phyloP scores from a whole-genome alignment of 805 yeast species.

The Candida insectorum region DNA sequence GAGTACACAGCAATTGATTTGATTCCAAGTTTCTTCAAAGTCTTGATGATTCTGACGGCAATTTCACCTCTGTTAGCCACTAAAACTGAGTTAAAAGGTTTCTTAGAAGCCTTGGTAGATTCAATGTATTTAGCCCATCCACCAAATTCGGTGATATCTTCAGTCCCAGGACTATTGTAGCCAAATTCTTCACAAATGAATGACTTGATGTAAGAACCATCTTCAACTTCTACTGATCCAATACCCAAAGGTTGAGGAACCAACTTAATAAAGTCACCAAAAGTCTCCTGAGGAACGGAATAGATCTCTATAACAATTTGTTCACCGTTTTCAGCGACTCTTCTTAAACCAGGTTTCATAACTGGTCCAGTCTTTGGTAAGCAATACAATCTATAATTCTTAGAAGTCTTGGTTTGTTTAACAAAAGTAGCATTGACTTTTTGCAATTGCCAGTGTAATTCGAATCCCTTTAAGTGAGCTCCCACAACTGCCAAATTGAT shows the following conservation, averaged over 20 bases:
- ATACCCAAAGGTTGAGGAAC: slow-evolving; percentile 95
- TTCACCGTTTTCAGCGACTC: slow-evolving; percentile 53
- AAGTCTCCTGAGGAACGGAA: slow-evolving; percentile 70
- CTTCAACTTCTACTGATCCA: slow-evolving; percentile 81
- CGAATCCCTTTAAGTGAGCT: slow-evolving; percentile 86
- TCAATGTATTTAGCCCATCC: slow-evolving; percentile 76
- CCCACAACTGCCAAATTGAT: slow-evolving; percentile 91
- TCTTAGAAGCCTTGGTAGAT: slow-evolving; percentile 15
- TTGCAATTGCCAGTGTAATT: slow-evolving; percentile 90
- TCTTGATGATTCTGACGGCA: slow-evolving; percentile 89
- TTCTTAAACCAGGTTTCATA: slow-evolving; percentile 84
- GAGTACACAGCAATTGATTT: slow-evolving; percentile 85
- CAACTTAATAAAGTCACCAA: slow-evolving; percentile 81
- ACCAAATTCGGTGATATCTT: slow-evolving; percentile 81
- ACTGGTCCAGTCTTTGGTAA: slow-evolving; percentile 79
- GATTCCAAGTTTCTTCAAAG: slow-evolving; percentile 77
- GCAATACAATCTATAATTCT: slow-evolving; percentile 74
- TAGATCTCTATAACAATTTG: slow-evolving; percentile 77
- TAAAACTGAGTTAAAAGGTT: slow-evolving; percentile 71
- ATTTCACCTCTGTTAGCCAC: slow-evolving; percentile 98
- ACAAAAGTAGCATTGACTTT: slow-evolving; percentile 74
- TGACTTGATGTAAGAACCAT: slow-evolving; percentile 85
- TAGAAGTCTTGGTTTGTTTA: slow-evolving; percentile 64
- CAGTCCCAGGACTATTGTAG: slow-evolving; percentile 65
- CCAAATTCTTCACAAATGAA: slow-evolving; percentile 94